Percentiles rank a stretch among this genome's conserved stretches.
These are phyloP conservation scores for Aspergillus funiculosus DNA, from an alignment of 495 filamentous ascomycete species.

Conservation along the genomic window DNA sequence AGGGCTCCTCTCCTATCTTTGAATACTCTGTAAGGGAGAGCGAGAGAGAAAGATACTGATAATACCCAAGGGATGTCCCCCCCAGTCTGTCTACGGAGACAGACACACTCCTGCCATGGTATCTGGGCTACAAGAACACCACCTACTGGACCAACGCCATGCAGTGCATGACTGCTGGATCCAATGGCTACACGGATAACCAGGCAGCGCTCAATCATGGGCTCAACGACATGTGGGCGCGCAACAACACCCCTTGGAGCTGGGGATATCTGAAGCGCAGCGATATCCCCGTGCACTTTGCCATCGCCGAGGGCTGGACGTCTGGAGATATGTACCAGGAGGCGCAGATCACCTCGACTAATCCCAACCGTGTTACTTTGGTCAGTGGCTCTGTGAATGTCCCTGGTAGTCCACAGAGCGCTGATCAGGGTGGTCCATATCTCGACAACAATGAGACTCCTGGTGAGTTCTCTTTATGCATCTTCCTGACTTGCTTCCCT, in stretches of 20 bases:
- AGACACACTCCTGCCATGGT: conserved; percentile 46
- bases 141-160: conserved; percentile 42
- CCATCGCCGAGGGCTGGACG: conserved; percentile 50
- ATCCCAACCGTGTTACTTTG: conserved; percentile 52
- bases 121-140: conserved; percentile 45
- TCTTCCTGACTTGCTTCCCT: background rate
- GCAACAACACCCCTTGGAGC: conserved; percentile 49
- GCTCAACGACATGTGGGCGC: conserved; percentile 49
- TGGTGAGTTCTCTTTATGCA: conserved; percentile 22
- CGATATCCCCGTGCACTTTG: conserved; percentile 50
- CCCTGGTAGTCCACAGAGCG: conserved; percentile 42
- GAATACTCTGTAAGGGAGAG: no score
- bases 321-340: conserved; percentile 54
- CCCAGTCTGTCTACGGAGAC: conserved; percentile 24
- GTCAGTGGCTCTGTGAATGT: conserved; percentile 49
- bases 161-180: conserved; percentile 50
- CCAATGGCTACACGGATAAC: conserved; percentile 47
- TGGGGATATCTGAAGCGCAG: conserved; percentile 45
- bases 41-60: no score
- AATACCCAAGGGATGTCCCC: conserved; percentile 19
- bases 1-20: conserved; percentile 18
- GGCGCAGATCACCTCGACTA: conserved; percentile 47
- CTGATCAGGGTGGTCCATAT: conserved; percentile 44
- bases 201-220: conserved; percentile 46
- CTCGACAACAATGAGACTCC: conserved; percentile 54